Percentiles rank a stretch among this genome's conserved stretches.
Evolutionary conservation across 306 rosid genomes (phyloP).

Genomic region (Parietaria judaica): DNA sequence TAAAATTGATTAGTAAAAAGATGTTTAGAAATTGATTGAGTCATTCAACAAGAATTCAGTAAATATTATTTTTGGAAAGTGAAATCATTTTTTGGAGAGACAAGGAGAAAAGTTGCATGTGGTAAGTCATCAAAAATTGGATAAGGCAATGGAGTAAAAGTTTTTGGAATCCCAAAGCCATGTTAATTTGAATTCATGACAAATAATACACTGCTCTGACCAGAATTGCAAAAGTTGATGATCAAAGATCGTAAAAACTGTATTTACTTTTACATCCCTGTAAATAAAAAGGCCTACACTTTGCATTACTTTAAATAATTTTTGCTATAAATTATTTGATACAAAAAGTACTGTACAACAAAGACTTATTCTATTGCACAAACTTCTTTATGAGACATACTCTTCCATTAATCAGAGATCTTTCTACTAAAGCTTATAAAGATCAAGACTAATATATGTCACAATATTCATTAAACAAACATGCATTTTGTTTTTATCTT

Average conservation of each 20-base stretch:
- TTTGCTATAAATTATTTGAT: background rate
- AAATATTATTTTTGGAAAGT: too few species aligned
- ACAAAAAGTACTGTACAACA: slow-evolving; percentile 1
- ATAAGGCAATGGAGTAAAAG: slow-evolving; percentile 13
- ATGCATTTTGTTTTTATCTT: too few species aligned
- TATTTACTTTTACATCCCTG: background rate
- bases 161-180: slow-evolving; percentile 17
- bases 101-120: slow-evolving; percentile 13
- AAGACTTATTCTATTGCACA: background rate
- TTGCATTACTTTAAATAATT: background rate
- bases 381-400: slow-evolving; percentile 6
- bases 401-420: slow-evolving; percentile 6
- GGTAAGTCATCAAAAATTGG: slow-evolving; percentile 21
- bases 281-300: background rate
- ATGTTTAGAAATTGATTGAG: too few species aligned
- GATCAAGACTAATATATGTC: too few species aligned
- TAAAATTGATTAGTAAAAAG: too few species aligned
- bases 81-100: background rate
- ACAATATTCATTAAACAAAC: too few species aligned
- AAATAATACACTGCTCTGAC: background rate
- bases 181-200: background rate
- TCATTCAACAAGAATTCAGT: too few species aligned
- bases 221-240: slow-evolving; percentile 2
- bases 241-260: background rate
- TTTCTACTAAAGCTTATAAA: background rate